Conservation (phyloP, 176 grass and related monocot genomes). For the Aechmea fasciata region DNA sequence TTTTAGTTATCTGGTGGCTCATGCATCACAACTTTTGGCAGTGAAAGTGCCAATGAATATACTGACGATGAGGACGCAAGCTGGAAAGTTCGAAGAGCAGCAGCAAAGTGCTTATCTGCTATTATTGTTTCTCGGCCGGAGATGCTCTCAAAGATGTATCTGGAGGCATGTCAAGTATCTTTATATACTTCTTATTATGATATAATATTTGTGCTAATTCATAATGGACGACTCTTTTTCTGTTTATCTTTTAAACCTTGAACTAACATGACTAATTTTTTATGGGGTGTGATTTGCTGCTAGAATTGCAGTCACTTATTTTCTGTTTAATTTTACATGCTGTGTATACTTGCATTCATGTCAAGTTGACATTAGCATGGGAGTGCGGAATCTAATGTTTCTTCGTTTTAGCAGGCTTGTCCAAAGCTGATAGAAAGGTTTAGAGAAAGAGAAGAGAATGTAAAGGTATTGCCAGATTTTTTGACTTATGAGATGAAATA, state of each 20-base stretch:
- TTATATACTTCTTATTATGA: background rate
- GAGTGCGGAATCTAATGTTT: background rate
- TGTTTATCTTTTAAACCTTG: too few species aligned
- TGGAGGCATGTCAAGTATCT: conserved; percentile 38
- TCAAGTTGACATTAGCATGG: too few species aligned
- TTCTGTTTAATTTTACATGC: background rate
- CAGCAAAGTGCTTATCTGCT: conserved; percentile 84
- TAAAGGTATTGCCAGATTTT: conserved; percentile 53
- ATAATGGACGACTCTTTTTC: background rate
- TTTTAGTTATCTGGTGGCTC: conserved; percentile 9
- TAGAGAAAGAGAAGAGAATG: conserved; percentile 97
- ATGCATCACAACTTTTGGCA: conserved; percentile 27
- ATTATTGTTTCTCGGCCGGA: conserved; percentile 90
- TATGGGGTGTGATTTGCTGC: too few species aligned
- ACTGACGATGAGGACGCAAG: conserved; percentile 98
- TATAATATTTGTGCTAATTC: background rate
- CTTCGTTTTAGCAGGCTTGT: conserved; percentile 53
- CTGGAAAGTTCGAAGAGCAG: conserved; percentile 95
- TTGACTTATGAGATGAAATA: background rate
- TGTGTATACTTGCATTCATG: background rate
- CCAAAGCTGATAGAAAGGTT: conserved; percentile 94
- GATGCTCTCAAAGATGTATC: conserved; percentile 79
- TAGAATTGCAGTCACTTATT: background rate
- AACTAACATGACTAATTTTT: too few species aligned
- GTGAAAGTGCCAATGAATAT: conserved; percentile 94